Evolutionary conservation across 805 yeast species (phyloP).

Genomic region (Metschnikowia lochheadii): DNA sequence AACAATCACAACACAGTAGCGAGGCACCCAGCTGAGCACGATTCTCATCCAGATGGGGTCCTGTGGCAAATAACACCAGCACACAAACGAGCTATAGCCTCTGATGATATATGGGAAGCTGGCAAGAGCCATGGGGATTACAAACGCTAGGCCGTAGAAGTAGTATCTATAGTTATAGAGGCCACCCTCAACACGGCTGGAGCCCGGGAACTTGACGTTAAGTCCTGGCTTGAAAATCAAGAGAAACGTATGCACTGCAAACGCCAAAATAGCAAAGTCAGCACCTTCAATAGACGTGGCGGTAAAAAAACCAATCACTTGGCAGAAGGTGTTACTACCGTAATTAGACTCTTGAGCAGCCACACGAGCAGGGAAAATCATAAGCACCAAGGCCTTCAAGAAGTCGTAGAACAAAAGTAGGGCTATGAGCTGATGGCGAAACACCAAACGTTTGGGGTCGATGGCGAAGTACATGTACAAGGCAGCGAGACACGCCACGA

Average conservation of each 20-base stretch:
- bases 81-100: slow-evolving; percentile 54
- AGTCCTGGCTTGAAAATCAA: slow-evolving; percentile 62
- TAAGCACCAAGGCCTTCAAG: slow-evolving; percentile 62
- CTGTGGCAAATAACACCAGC: slow-evolving; percentile 79
- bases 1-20: slow-evolving; percentile 60
- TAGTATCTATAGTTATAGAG: slow-evolving; percentile 53
- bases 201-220: slow-evolving; percentile 38
- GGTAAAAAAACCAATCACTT: slow-evolving; percentile 76
- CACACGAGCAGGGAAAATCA: slow-evolving; percentile 65
- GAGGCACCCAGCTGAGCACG: slow-evolving; percentile 76
- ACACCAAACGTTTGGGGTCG: slow-evolving; percentile 58
- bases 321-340: slow-evolving; percentile 48
- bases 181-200: slow-evolving; percentile 62
- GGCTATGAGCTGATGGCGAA: slow-evolving; percentile 67
- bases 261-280: slow-evolving; percentile 74
- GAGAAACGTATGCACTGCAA: slow-evolving; percentile 79
- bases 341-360: slow-evolving; percentile 41
- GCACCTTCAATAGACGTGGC: slow-evolving; percentile 81
- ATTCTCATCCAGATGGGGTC: slow-evolving; percentile 69
- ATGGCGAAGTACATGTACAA: slow-evolving; percentile 59
- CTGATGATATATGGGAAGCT: slow-evolving; percentile 67
- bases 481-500: slow-evolving; percentile 50
- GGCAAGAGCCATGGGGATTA: slow-evolving; percentile 66
- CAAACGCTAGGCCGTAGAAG: slow-evolving; percentile 54
- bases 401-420: slow-evolving; percentile 70